These are phyloP conservation scores for Ambispora gerdemannii DNA, from an alignment of 192 early-diverging fungal species.

Conservation along the genomic window DNA sequence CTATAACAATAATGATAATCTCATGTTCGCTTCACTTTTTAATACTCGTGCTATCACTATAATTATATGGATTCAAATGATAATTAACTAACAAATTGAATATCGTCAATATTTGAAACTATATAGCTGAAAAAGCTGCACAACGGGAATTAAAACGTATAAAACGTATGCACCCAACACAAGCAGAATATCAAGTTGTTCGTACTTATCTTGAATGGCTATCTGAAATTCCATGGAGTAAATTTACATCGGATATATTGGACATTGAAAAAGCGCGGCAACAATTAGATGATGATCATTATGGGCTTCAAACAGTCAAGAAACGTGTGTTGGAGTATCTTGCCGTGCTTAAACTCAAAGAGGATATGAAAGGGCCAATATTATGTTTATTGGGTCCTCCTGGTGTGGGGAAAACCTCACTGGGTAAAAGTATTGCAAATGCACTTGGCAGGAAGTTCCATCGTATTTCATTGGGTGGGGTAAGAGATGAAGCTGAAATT, in stretches of 20 bases:
- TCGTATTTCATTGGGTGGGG: constrained; percentile 78
- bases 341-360: constrained; percentile 74
- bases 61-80: too few species aligned
- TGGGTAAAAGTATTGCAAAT: constrained; percentile 76
- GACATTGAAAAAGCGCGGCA: constrained; percentile 64
- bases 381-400: constrained; percentile 67
- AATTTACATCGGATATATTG: constrained; percentile 53
- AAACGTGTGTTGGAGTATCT: constrained; percentile 79
- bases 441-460: constrained; percentile 78
- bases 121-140: constrained; percentile 47
- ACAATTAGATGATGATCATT: constrained; percentile 78
- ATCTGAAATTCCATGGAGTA: constrained; percentile 73
- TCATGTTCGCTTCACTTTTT: neutral
- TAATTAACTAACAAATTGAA: too few species aligned
- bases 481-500: constrained; percentile 87
- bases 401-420: constrained; percentile 75
- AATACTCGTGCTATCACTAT: too few species aligned
- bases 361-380: constrained; percentile 72
- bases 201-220: constrained; percentile 78
- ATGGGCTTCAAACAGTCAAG: constrained; percentile 78
- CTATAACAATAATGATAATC: neutral
- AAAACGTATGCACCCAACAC: constrained; percentile 65
- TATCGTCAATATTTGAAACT: too few species aligned
- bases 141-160: constrained; percentile 65
- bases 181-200: constrained; percentile 75